These are phyloP conservation scores for Microbotryum lychnidis-dioicae DNA, from an alignment of 1,284 basidiomycete species.

Conservation along the genomic window DNA sequence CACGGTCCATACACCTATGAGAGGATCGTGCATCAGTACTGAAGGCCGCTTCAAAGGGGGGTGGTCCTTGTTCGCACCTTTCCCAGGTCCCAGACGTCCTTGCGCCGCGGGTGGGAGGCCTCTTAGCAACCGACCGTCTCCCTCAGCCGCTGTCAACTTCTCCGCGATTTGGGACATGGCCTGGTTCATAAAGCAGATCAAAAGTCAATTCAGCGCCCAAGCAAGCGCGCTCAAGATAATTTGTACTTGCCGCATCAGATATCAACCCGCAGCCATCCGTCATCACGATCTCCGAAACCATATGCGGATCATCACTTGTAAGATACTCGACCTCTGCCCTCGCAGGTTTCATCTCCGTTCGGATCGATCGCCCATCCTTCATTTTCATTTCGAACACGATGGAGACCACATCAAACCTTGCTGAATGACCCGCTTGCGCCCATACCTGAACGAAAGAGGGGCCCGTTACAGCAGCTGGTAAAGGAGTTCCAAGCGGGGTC, in stretches of 20 bases:
- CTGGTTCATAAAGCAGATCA: background rate
- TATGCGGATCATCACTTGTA: background rate
- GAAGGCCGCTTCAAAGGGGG: too few relatives aligned
- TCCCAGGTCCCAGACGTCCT: conserved; percentile 34
- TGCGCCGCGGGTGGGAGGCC: conserved; percentile 31
- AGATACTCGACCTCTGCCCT: background rate
- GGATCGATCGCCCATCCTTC: conserved; percentile 9
- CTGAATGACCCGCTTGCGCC: too few relatives aligned
- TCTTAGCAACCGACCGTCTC: background rate
- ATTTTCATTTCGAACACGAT: conserved; percentile 5
- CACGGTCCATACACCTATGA: conserved; percentile 23
- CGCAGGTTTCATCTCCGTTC: background rate
- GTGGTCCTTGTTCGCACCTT: conserved; percentile 27
- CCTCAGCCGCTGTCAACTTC: background rate
- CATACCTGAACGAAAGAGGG: background rate
- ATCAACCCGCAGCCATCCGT: conserved; percentile 23
- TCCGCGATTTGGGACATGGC: conserved; percentile 9
- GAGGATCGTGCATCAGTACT: background rate
- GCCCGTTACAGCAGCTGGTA: background rate
- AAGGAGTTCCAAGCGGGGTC: too few relatives aligned
- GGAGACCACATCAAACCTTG: too few relatives aligned
- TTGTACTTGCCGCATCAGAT: background rate
- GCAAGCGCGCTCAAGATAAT: background rate
- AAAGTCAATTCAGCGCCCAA: background rate
- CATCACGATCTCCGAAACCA: conserved; percentile 14